These are phyloP conservation scores for Anacardium occidentale DNA, from an alignment of 345 rosid genomes.

Conservation along the genomic window DNA sequence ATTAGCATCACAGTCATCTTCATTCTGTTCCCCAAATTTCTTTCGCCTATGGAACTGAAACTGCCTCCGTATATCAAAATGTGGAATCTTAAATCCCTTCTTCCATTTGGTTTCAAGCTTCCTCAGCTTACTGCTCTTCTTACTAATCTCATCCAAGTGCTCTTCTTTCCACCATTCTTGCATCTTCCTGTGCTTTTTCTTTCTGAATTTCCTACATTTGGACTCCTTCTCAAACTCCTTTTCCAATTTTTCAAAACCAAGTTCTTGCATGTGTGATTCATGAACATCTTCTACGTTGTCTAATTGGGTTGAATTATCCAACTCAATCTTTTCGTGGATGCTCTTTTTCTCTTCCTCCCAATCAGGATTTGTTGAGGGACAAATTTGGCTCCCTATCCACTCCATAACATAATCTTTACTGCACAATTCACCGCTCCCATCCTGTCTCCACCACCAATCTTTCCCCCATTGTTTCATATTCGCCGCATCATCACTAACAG, in stretches of 20 bases:
- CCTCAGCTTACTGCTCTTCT: conserved; percentile 40
- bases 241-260: conserved; percentile 35
- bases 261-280: conserved; percentile 37
- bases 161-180: conserved; percentile 99
- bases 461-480: conserved; percentile 84
- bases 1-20: conserved; percentile 39
- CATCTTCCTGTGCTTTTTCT: conserved; percentile 74
- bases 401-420: conserved; percentile 95
- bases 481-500: conserved; percentile 41
- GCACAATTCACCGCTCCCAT: conserved; percentile 85
- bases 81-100: conserved; percentile 55
- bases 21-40: conserved; percentile 39
- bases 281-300: conserved; percentile 45
- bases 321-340: conserved; percentile 42
- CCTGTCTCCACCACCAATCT: conserved; percentile 99
- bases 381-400: conserved; percentile 97
- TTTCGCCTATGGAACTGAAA: conserved; percentile 45
- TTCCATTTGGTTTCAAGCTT: conserved; percentile 56
- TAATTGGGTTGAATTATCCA: conserved; percentile 37
- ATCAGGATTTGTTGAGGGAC: conserved; percentile 59
- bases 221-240: conserved; percentile 50
- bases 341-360: conserved; percentile 78
- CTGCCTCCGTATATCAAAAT: conserved; percentile 45
- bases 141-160: conserved; percentile 61
- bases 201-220: conserved; percentile 37